Evolutionary conservation across 257 asterid genomes (phyloP).

Genomic region (Haberlea rhodopensis): DNA sequence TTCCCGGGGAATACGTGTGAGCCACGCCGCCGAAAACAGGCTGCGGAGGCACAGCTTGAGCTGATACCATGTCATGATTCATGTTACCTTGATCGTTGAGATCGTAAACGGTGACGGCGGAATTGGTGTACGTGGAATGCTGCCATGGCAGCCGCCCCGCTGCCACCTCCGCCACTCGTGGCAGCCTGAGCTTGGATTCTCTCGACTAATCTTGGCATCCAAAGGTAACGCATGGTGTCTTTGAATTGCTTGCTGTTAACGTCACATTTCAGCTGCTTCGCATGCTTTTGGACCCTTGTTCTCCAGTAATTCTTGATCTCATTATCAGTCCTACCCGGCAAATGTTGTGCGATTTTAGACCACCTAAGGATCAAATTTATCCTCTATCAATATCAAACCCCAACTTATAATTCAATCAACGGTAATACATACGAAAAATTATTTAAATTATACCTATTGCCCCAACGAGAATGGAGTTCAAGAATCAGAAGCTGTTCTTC

Average conservation of each 20-base stretch:
- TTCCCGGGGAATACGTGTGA: conserved; percentile 42
- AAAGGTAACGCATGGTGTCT: conserved; percentile 91
- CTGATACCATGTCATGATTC: conserved; percentile 16
- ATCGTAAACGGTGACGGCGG: conserved; percentile 15
- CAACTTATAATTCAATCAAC: neutral
- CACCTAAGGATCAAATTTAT: conserved; percentile 35
- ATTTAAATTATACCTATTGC: conserved; percentile 34
- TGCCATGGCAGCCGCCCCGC: conserved; percentile 14
- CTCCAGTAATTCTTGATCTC: conserved; percentile 80
- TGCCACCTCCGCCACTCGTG: neutral
- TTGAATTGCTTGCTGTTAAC: conserved; percentile 89
- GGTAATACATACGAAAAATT: too few species aligned
- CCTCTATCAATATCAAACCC: neutral
- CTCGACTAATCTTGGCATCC: too few species aligned
- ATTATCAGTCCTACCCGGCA: conserved; percentile 80
- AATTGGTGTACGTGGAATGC: neutral
- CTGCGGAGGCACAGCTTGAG: conserved; percentile 20
- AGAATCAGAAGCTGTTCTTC: too few species aligned
- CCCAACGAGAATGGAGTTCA: too few species aligned
- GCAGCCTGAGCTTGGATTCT: too few species aligned
- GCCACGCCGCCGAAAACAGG: conserved; percentile 14
- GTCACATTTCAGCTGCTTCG: conserved; percentile 79
- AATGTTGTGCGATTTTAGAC: conserved; percentile 81
- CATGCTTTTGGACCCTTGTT: conserved; percentile 75
- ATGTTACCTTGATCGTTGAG: neutral